phyloP scores from a whole-genome alignment of 352 stramenopile species.

The Pythium phragmitis region DNA sequence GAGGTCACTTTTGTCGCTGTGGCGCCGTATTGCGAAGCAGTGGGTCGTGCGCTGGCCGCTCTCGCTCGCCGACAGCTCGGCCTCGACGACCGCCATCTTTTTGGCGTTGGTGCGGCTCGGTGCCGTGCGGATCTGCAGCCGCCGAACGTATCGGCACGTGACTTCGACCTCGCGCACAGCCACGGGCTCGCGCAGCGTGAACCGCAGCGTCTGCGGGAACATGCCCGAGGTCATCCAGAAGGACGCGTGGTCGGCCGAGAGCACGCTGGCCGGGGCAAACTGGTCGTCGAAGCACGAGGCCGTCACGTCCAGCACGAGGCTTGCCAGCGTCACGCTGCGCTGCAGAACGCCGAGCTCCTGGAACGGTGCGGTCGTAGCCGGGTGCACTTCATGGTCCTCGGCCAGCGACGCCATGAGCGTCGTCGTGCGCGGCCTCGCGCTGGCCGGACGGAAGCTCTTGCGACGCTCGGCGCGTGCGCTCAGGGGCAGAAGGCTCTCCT shows the following conservation, averaged over 20 bases:
- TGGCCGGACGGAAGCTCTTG: conserved; percentile 74
- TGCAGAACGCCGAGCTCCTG: conserved; percentile 27
- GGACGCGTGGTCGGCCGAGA: conserved; percentile 47
- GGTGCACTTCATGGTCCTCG: conserved; percentile 61
- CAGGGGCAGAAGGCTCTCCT: conserved; percentile 1
- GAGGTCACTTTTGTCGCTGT: conserved; percentile 2
- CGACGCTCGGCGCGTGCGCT: conserved; percentile 29
- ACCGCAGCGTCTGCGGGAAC: conserved; percentile 69
- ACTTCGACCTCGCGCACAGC: conserved; percentile 60
- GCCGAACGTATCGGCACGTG: conserved; percentile 62
- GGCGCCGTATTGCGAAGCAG: conserved; percentile 33
- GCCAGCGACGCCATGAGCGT: conserved; percentile 47
- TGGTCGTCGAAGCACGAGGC: conserved; percentile 65
- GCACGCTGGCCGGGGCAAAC: conserved; percentile 46
- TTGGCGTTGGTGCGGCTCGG: conserved; percentile 34
- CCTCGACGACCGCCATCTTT: conserved; percentile 31
- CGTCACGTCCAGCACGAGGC: conserved; percentile 59
- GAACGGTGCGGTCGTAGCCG: conserved; percentile 30
- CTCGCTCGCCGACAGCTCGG: conserved; percentile 40
- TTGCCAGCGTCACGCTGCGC: conserved; percentile 19
- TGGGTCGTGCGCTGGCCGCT: conserved; percentile 56
- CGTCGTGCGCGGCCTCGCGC: conserved; percentile 49
- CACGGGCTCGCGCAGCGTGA: conserved; percentile 62
- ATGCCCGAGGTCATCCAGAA: conserved; percentile 75
- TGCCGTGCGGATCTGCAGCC: conserved; percentile 50